Percentiles rank a stretch among this genome's conserved stretches.
Conservation (phyloP, 148 eudicot species). For the Dianthus caryophyllus region DNA sequence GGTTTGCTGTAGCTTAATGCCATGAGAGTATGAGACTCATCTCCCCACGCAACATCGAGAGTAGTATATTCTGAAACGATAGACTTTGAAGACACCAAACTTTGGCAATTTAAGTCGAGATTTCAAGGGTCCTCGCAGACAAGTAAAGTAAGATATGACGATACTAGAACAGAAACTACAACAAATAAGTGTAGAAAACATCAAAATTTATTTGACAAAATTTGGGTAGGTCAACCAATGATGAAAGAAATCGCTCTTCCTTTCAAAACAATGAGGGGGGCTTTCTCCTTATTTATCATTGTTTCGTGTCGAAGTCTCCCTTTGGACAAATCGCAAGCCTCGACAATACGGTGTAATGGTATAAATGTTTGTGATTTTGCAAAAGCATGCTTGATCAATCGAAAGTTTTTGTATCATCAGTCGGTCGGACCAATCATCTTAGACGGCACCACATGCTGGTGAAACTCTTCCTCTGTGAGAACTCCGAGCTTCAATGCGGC, state of each 20-base stretch:
- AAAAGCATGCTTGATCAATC: constrained; percentile 1
- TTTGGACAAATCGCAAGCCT: constrained; percentile 24
- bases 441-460: constrained; percentile 70
- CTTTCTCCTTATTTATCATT: constrained; percentile 23
- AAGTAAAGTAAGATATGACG: too few species aligned
- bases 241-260: neutral
- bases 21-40: too few species aligned
- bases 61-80: too few species aligned
- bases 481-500: constrained; percentile 82
- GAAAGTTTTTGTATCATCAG: constrained; percentile 9
- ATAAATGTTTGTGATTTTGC: neutral
- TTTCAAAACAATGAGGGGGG: constrained; percentile 19
- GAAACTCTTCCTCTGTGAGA: constrained; percentile 81
- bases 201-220: neutral
- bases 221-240: neutral
- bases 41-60: too few species aligned
- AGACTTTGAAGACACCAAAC: too few species aligned
- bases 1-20: too few species aligned
- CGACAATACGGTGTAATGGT: neutral
- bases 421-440: constrained; percentile 96
- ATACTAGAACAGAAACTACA: neutral
- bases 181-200: neutral
- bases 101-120: too few species aligned
- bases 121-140: too few species aligned
- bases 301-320: neutral